These are phyloP conservation scores for Fusarium pseudocircinatum DNA, from an alignment of 2,329 filamentous ascomycete species.

Conservation along the genomic window DNA sequence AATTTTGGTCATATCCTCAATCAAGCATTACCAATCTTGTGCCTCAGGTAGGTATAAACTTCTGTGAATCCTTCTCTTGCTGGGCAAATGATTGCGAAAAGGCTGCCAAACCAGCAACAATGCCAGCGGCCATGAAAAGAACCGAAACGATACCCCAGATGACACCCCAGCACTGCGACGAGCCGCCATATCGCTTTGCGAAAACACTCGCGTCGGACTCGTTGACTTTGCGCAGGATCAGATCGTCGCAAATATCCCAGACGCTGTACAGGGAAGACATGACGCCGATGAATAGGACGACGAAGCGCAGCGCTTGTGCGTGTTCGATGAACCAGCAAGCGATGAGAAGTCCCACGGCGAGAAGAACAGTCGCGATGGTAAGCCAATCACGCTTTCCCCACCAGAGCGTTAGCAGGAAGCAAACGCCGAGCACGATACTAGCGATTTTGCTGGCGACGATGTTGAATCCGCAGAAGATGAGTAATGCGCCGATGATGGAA, in stretches of 20 bases:
- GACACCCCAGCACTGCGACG: slow-evolving; percentile 82
- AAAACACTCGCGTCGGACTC: slow-evolving; percentile 83
- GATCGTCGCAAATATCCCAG: slow-evolving; percentile 87
- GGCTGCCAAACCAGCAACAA: slow-evolving; percentile 79
- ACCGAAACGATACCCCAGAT: slow-evolving; percentile 80
- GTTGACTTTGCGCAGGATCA: slow-evolving; percentile 84
- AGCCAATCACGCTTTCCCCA: slow-evolving; percentile 84
- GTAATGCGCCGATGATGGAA: slow-evolving; percentile 77
- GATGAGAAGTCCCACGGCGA: slow-evolving; percentile 75
- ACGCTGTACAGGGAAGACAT: slow-evolving; percentile 84
- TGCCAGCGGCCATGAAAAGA: slow-evolving; percentile 75
- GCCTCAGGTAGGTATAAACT: slow-evolving; percentile 66
- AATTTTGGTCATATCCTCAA: too few species aligned
- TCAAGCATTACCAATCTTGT: neutral
- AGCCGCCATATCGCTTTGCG: slow-evolving; percentile 79
- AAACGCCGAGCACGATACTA: slow-evolving; percentile 75
- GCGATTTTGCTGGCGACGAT: slow-evolving; percentile 85
- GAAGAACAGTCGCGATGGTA: slow-evolving; percentile 74
- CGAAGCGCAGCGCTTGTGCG: slow-evolving; percentile 76
- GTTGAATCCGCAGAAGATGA: slow-evolving; percentile 84
- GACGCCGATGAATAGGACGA: slow-evolving; percentile 83
- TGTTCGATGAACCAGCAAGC: slow-evolving; percentile 84
- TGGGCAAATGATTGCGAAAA: slow-evolving; percentile 76
- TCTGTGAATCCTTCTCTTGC: slow-evolving; percentile 74
- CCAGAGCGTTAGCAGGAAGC: slow-evolving; percentile 83